phyloP scores from a whole-genome alignment of 345 rosid species.

The Bruguiera gymnorhiza region DNA sequence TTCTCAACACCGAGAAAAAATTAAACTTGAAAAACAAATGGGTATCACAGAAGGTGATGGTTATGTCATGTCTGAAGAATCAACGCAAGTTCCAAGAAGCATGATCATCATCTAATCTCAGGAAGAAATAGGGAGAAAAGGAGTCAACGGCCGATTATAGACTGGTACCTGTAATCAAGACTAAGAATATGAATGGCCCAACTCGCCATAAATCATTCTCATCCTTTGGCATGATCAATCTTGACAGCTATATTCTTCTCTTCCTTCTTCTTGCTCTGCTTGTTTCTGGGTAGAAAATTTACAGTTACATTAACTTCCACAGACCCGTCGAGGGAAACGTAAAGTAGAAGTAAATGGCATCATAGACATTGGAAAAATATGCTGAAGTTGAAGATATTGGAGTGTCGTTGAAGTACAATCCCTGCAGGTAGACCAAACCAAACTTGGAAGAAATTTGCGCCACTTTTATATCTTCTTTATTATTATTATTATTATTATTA shows the following conservation, averaged over 20 bases:
- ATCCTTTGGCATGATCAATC: constrained; percentile 31
- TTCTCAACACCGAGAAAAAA: not conserved
- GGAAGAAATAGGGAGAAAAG: constrained; percentile 2
- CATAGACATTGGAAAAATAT: not conserved
- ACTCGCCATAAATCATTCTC: constrained; percentile 32
- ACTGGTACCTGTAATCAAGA: constrained; percentile 32
- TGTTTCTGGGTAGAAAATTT: not conserved
- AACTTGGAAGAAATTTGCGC: constrained; percentile 16
- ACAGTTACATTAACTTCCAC: not conserved
- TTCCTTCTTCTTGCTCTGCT: not conserved
- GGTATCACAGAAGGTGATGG: no score
- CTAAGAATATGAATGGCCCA: constrained; percentile 20
- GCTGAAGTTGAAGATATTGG: constrained; percentile 10
- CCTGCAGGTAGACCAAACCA: constrained; percentile 32
- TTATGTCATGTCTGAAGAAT: not conserved
- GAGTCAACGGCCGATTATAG: not conserved
- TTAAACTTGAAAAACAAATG: not conserved
- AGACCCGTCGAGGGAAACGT: constrained; percentile 13
- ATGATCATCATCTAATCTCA: not conserved
- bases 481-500: not conserved
- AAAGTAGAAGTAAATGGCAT: constrained; percentile 3
- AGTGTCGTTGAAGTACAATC: constrained; percentile 27
- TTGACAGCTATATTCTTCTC: constrained; percentile 1
- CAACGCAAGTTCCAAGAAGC: not conserved
- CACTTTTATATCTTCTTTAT: not conserved